These are phyloP conservation scores for Populus hybrid DNA, from an alignment of 441 rosid species.

Conservation along the genomic window DNA sequence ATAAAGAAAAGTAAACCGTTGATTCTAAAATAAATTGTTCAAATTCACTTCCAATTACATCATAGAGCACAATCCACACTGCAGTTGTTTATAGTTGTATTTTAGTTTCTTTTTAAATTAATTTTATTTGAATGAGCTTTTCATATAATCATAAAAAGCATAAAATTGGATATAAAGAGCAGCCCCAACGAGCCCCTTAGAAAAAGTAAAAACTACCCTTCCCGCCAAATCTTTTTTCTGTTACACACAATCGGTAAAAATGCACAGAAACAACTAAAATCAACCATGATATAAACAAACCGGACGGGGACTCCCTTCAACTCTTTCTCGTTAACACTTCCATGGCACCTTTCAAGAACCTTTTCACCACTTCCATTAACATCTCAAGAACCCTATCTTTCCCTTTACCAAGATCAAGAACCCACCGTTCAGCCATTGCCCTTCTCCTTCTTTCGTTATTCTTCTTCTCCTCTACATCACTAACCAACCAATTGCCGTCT, in stretches of 20 bases:
- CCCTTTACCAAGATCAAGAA: conserved; percentile 18
- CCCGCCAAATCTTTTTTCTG: neutral
- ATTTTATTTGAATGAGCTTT: too few relatives aligned
- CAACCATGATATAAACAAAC: neutral
- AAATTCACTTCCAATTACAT: too few relatives aligned
- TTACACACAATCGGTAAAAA: neutral
- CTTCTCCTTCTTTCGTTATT: conserved; percentile 33
- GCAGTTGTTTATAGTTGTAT: too few relatives aligned
- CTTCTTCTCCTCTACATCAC: conserved; percentile 27
- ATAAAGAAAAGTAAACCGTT: too few relatives aligned
- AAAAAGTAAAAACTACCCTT: neutral
- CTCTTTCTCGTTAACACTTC: neutral
- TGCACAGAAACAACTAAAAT: neutral
- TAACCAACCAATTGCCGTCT: conserved; percentile 23
- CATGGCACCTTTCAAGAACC: conserved; percentile 28
- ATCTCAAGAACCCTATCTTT: conserved; percentile 19
- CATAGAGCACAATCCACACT: too few relatives aligned
- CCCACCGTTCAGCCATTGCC: conserved; percentile 20
- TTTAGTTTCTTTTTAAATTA: too few relatives aligned
- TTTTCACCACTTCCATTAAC: conserved; percentile 3
- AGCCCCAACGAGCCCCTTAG: too few relatives aligned
- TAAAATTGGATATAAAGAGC: too few relatives aligned
- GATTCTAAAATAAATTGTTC: too few relatives aligned
- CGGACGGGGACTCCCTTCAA: neutral
- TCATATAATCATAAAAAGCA: too few relatives aligned